Base-by-base conservation (phyloP, 2,329 filamentous ascomycete genomes). In the Sarocladiaceae sp. region DNA sequence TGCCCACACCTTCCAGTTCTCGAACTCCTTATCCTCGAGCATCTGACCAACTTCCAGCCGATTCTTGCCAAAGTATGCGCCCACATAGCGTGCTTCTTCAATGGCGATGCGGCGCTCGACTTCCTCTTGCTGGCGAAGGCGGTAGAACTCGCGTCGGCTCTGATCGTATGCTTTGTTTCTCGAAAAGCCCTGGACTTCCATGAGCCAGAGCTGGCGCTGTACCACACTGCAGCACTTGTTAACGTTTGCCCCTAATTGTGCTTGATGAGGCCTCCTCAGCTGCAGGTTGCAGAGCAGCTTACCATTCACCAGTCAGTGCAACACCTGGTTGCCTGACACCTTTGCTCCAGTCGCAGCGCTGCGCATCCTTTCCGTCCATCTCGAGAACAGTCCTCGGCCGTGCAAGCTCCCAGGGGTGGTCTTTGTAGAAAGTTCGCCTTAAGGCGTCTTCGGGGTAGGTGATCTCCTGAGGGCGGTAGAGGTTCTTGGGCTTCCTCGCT, bases 401-500 rank as follows among this genome's bases (percentile, higher is more conserved):
- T 15, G 93, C 93, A 58, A 98, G 70, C 67, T 98, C 93, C 93
- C 93, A 98, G 4, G 93, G 93, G 62, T 98, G 93, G 63, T 98
- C 91, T 58, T 76, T 80, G 70, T 87, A 98, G 69, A 97, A 98
- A 21, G 82, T 79, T 53, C 68, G 73, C 51, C 93, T 83, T 57
- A 98, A 72, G 48, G 69, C 66, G 65, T 98, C 93, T 63, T 98
- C 93, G 48, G 85, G 79, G 61, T 93, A 96, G 44, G 68, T 69
- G 51, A 98, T 82, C 47, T 72, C 67, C 51, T 89, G 78, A 2
- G 93, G 93, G 55, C 82, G 80, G 71, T 90, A 97, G 55, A 95
- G 69, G 54, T 82, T 80, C 64, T 80, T 88, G 23, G 84, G 74
- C 60, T 73, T 71, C 43, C 67, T 65, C 23, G 54, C 47, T 55